Evolutionary conservation across 805 yeast species (phyloP), one percentile per base, ranked within the genome.

Genomic region (Lachancea nothofagi): DNA sequence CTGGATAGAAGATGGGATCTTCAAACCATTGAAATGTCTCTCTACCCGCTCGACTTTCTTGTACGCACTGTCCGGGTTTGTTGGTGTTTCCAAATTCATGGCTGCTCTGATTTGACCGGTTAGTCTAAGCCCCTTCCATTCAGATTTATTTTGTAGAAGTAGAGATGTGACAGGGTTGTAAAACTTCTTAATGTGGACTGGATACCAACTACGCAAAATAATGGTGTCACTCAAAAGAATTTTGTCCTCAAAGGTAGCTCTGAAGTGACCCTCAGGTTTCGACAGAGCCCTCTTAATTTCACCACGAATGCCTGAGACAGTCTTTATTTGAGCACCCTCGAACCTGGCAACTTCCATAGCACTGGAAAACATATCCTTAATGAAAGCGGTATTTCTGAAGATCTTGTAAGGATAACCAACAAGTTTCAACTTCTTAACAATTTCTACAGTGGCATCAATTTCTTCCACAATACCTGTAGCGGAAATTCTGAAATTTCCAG

Each of bases 201-300:
- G 97, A 60, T 88, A 89, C 98, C 98, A 93, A 3, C 97, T 89
- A 59, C 95, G 80, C 59, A 93, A 67, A 53, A 90, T 80, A 12
- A 93, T 75, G 40, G 86, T 83, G 63, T 93, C 98, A 49, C 93
- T 82, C 80, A 93, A 72, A 40, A 90, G 72, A 27, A 90, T 76
- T 65, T 89, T 90, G 61, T 93, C 99, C 64, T 93, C 99, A 63
- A 93, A 93, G 1, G 97, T 80, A 9, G 98, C 99, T 59, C 99
- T 78, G 71, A 74, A 94, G 61, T 83, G 80, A 9, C 99, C 99
- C 37, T 90, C 97, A 0, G 97, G 96, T 51, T 84, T 83, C 7
- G 95, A 77, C 46, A 93, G 70, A 0, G 97, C 98, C 47, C 97
- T 73, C 62, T 93, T 93, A 53, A 93, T 90, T 62, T 93, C 97